A percentile compares a stretch with the other conserved stretches of the same genome.
Conservation (phyloP, 371 early-diverging fungal species). For the Enteropsectra breve region DNA sequence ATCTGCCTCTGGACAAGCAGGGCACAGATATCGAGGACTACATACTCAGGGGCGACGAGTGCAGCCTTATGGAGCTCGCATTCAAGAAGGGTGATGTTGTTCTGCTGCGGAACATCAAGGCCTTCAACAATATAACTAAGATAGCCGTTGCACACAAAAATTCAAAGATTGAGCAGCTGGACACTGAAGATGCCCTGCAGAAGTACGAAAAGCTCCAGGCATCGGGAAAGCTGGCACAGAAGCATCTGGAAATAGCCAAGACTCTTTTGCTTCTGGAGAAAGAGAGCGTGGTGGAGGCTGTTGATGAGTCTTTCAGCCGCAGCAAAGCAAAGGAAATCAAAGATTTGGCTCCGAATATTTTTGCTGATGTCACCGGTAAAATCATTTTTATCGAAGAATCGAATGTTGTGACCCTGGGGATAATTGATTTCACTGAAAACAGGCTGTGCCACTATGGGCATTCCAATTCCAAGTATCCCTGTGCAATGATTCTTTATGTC, state of each 20-base stretch:
- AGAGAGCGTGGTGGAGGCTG: too few relatives aligned
- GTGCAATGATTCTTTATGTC: conserved; percentile 1
- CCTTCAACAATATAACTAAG: too few relatives aligned
- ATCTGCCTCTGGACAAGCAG: neutral
- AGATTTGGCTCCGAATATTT: neutral
- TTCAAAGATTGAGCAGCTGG: too few relatives aligned
- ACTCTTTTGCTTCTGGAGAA: too few relatives aligned
- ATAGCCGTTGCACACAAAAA: too few relatives aligned
- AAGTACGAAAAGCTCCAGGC: too few relatives aligned
- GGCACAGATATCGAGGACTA: too few relatives aligned
- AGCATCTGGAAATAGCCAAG: too few relatives aligned
- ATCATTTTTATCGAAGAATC: neutral
- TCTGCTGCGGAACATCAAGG: neutral
- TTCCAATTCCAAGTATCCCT: neutral
- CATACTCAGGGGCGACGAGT: too few relatives aligned
- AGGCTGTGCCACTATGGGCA: neutral
- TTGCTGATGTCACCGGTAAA: neutral
- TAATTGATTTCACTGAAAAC: conserved; percentile 9
- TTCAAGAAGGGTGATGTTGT: conserved; percentile 7
- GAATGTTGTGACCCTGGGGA: neutral
- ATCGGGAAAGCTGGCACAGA: too few relatives aligned
- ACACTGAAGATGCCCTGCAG: too few relatives aligned
- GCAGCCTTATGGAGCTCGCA: too few relatives aligned
- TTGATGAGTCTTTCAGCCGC: neutral
- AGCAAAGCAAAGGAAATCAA: conserved; percentile 2